Evolutionary conservation across 179 eudicot genomes (phyloP).

Genomic region (Dionaea muscipula): DNA sequence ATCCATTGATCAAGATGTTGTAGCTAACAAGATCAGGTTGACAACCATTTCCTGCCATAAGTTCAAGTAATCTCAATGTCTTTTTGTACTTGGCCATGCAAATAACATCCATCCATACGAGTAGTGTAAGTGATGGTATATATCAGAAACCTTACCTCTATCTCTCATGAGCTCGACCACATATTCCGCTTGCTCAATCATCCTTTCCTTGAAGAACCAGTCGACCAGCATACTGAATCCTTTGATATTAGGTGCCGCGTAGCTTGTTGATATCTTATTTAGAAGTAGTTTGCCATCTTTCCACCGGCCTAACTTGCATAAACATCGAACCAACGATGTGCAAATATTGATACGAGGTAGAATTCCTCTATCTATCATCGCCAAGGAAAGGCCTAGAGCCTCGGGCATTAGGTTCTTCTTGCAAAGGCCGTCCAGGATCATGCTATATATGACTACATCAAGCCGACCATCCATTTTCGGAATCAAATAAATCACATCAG

Average conservation of each 20-base stretch:
- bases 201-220: slow-evolving; percentile 23
- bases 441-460: slow-evolving; percentile 11
- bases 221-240: slow-evolving; percentile 20
- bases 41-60: slow-evolving; percentile 19
- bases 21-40: slow-evolving; percentile 24
- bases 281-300: slow-evolving; percentile 15
- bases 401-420: neutral
- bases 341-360: slow-evolving; percentile 14
- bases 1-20: slow-evolving; percentile 23
- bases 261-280: slow-evolving; percentile 16
- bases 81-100: slow-evolving; percentile 18
- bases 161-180: slow-evolving; percentile 19
- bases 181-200: slow-evolving; percentile 12
- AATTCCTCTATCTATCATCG: slow-evolving; percentile 11
- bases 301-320: slow-evolving; percentile 21
- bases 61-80: slow-evolving; percentile 16
- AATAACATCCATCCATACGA: slow-evolving; percentile 24
- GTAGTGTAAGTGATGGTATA: slow-evolving; percentile 19
- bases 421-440: slow-evolving; percentile 14
- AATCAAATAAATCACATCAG: slow-evolving; percentile 9
- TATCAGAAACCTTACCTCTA: slow-evolving; percentile 20
- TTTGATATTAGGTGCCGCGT: slow-evolving; percentile 9
- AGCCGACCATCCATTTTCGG: slow-evolving; percentile 10
- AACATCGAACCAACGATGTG: slow-evolving; percentile 16
- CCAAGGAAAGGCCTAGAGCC: slow-evolving; percentile 2